Evolutionary conservation across 352 stramenopile species (phyloP), one percentile per base, ranked within the genome.

Genomic region (Globisporangium camurandrum): DNA sequence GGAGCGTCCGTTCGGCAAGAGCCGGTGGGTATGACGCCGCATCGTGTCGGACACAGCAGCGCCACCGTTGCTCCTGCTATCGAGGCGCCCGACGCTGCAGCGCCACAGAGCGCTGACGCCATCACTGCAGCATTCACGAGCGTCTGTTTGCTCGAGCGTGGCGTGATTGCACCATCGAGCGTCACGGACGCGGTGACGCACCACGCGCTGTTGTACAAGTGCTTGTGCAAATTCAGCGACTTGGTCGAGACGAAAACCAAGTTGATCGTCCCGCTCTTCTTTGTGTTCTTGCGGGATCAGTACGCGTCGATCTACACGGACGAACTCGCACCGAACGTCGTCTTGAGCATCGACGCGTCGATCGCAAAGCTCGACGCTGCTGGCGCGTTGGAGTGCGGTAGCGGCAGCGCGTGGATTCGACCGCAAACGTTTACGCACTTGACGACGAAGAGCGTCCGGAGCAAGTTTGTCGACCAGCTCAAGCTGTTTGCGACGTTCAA

Each of bases 191-290:
- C 66, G 24, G 61, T 58, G 10, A 94, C 73, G 12, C 80, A 94
- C 46, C 84, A 94, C 59, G 67, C 51, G 2, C 46, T 94, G n/a
- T 48, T 95, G 30, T 95, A 74, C 76, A 92, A 93, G 52, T 70
- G 69, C 0, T 67, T 94, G 22, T 62, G 73, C 44, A 85, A 88
- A 51, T 88, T 84, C 45, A 41, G 69, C 16, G 80, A 93, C 23
- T 57, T 85, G 5, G 69, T 89, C 9, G 83, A 95, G 58, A 67
- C 68, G 17, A 93, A 92, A 60, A 93, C 83, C 20, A 93, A 84
- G 44, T 91, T 93, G 42, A 61, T 95, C 47, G 81, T 93, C 10
- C 83, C 83, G 19, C 65, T 95, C n/a, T 93, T 94, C 51, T 55
- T 90, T 4, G 64, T 70, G 1, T 95, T 92, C 41, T 55, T 93